Evolutionary conservation across 1,284 basidiomycete species (phyloP).

Genomic region (Paramarasmius palmivorus): DNA sequence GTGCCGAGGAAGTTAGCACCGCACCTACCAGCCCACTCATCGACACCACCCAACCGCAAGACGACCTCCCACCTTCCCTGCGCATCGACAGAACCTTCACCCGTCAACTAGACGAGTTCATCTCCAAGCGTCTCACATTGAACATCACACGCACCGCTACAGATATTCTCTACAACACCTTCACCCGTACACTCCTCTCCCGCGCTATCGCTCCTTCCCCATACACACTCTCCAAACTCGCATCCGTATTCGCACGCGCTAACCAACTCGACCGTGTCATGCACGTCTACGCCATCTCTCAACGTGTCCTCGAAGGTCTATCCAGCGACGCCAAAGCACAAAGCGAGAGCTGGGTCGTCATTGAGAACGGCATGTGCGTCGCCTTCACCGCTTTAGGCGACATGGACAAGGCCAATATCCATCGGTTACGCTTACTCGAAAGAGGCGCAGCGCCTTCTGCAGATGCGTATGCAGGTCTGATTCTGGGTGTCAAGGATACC

Average conservation of each 20-base stretch:
- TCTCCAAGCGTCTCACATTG: constrained; percentile 13
- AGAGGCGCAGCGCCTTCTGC: constrained; percentile 80
- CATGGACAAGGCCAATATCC: constrained; percentile 77
- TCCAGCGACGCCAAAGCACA: constrained; percentile 49
- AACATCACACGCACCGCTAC: constrained; percentile 26
- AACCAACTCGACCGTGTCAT: constrained; percentile 63
- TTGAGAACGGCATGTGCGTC: constrained; percentile 90
- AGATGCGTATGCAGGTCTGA: constrained; percentile 90
- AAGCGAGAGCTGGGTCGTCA: constrained; percentile 67
- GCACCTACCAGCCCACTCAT: neutral
- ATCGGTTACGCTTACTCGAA: constrained; percentile 78
- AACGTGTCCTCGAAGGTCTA: constrained; percentile 52
- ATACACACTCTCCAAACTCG: constrained; percentile 59
- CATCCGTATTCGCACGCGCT: constrained; percentile 67
- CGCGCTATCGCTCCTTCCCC: constrained; percentile 52
- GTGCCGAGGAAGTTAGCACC: neutral
- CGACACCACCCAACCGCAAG: neutral
- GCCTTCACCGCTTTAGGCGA: constrained; percentile 81
- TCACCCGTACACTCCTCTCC: constrained; percentile 36
- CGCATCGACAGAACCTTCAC: constrained; percentile 9
- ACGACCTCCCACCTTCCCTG: neutral
- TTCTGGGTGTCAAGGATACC: constrained; percentile 85
- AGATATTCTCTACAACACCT: constrained; percentile 31
- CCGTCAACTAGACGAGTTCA: neutral
- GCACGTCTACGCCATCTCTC: constrained; percentile 71